These are phyloP conservation scores for Tubosaeta brunneosetosa DNA, from an alignment of 768 basidiomycete genomes.

Conservation along the genomic window DNA sequence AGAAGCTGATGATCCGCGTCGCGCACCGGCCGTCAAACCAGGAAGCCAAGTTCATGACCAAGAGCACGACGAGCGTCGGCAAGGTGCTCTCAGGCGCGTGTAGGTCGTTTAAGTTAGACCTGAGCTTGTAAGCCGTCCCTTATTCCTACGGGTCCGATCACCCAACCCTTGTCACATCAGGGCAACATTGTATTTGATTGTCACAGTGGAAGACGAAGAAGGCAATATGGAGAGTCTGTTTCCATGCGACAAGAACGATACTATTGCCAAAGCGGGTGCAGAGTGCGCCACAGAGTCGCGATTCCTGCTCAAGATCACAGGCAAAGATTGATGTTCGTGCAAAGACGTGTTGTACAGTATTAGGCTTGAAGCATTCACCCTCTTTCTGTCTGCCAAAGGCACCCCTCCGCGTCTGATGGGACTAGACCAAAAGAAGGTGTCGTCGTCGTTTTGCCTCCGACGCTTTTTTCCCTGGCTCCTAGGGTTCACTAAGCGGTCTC, in stretches of 20 bases:
- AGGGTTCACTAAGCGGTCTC: too few species aligned
- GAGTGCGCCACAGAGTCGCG: conserved; percentile 19
- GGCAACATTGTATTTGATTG: conserved; percentile 23
- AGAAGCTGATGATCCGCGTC: conserved; percentile 28
- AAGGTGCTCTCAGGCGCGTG: conserved; percentile 26
- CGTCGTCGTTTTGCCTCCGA: too few species aligned
- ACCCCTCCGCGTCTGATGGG: too few species aligned
- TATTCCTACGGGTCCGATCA: not conserved
- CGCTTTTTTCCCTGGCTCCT: too few species aligned
- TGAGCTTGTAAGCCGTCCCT: conserved; percentile 12
- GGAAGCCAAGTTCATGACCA: conserved; percentile 30
- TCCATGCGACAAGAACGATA: conserved; percentile 25
- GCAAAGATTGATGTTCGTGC: conserved; percentile 15
- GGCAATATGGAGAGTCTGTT: conserved; percentile 28
- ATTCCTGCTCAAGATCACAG: conserved; percentile 23
- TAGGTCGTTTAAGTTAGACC: conserved; percentile 27
- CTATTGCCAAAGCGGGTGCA: conserved; percentile 24
- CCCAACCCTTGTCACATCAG: conserved; percentile 4
- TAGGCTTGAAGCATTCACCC: not conserved
- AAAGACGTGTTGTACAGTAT: too few species aligned
- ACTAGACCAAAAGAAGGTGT: not conserved
- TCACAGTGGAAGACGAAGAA: conserved; percentile 20
- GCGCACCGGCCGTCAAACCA: conserved; percentile 27
- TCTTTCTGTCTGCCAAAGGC: too few species aligned
- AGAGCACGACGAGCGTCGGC: conserved; percentile 27